Evolutionary conservation across 2,329 filamentous ascomycete genomes (phyloP).

Genomic region (Fusarium algeriense): DNA sequence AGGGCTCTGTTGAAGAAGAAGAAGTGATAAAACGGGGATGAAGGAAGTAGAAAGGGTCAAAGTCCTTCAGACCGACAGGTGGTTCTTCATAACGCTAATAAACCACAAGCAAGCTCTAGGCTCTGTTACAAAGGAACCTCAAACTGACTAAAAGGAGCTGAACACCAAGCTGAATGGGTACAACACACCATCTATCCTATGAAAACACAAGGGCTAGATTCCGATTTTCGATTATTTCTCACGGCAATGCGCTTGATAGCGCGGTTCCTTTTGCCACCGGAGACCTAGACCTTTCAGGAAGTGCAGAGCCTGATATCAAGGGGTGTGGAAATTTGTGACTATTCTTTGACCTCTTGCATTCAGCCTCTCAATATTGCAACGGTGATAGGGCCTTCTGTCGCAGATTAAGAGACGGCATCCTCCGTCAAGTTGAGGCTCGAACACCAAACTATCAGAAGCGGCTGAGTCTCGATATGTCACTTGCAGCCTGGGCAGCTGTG

Average conservation of each 20-base stretch:
- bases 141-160: slow-evolving; percentile 20
- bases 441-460: slow-evolving; percentile 23
- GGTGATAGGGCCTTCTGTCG: slow-evolving; percentile 19
- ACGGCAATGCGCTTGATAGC: neutral
- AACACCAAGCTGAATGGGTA: slow-evolving; percentile 23
- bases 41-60: slow-evolving; percentile 1
- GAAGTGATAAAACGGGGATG: neutral
- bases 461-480: slow-evolving; percentile 28
- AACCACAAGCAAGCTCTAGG: slow-evolving; percentile 9
- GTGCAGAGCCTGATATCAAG: neutral
- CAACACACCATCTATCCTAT: slow-evolving; percentile 9
- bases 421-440: slow-evolving; percentile 3
- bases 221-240: slow-evolving; percentile 1
- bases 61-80: slow-evolving; percentile 2
- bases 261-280: slow-evolving; percentile 27
- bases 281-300: slow-evolving; percentile 22
- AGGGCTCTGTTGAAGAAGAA: neutral
- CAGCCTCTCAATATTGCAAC: slow-evolving; percentile 26
- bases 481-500: neutral
- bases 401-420: slow-evolving; percentile 5
- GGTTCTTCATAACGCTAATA: slow-evolving; percentile 33
- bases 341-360: slow-evolving; percentile 25
- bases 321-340: slow-evolving; percentile 30
- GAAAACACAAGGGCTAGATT: neutral
- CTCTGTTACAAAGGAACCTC: slow-evolving; percentile 4